Evolutionary conservation across 108 stramenopile genomes (phyloP).

Genomic region (Cylindrotheca fusiformis): DNA sequence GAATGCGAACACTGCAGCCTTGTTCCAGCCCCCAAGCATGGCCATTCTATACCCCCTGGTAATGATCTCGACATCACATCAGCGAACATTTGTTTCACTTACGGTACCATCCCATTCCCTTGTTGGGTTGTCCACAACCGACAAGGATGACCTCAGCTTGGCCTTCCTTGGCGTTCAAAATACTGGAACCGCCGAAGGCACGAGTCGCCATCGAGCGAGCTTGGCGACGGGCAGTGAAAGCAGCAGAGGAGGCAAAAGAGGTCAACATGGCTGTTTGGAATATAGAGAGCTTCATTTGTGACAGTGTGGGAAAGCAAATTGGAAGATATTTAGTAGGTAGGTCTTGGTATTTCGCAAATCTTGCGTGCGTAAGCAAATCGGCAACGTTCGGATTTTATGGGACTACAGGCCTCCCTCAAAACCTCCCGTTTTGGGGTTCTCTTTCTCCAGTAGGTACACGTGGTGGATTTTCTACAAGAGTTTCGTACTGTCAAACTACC

Average conservation of each 20-base stretch:
- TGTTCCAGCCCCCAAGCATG: too few relatives aligned
- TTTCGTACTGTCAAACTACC: too few relatives aligned
- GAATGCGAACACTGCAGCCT: background rate
- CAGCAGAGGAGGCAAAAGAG: conserved; percentile 35
- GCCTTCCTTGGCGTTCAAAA: conserved; percentile 44
- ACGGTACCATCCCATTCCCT: conserved; percentile 55
- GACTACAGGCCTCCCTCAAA: too few relatives aligned
- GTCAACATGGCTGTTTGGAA: conserved; percentile 22
- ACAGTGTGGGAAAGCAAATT: too few relatives aligned
- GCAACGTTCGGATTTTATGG: too few relatives aligned
- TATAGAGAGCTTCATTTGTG: conserved; percentile 15
- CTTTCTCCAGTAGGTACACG: too few relatives aligned
- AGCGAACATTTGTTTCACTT: background rate
- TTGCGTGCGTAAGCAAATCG: conserved; percentile 1
- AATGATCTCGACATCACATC: background rate
- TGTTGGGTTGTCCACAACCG: conserved; percentile 83
- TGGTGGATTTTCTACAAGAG: too few relatives aligned
- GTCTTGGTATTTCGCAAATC: too few relatives aligned
- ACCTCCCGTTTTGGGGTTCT: too few relatives aligned
- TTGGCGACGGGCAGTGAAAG: conserved; percentile 25
- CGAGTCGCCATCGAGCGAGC: conserved; percentile 22
- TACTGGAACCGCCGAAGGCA: conserved; percentile 18
- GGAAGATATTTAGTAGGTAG: too few relatives aligned
- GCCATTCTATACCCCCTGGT: too few relatives aligned
- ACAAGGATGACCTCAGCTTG: conserved; percentile 89